Percentiles rank a stretch among this genome's conserved stretches.
Evolutionary conservation across 1,139 yeast species (phyloP).

Genomic region (Protomyces macrosporus): DNA sequence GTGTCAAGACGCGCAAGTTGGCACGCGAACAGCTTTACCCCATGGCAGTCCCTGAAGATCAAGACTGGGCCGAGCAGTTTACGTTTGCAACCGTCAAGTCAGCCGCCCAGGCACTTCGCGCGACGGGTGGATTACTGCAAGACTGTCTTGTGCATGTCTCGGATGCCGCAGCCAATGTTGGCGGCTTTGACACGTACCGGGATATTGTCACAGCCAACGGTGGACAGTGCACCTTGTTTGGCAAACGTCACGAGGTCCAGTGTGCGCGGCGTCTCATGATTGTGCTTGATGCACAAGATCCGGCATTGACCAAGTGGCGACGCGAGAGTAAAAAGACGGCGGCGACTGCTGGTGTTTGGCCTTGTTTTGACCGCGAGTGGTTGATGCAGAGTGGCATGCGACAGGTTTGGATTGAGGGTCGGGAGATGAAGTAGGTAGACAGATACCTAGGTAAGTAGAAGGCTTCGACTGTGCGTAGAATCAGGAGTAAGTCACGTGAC

Average conservation of each 20-base stretch:
- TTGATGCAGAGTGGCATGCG: constrained; percentile 20
- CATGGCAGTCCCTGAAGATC: constrained; percentile 3
- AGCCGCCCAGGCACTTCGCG: constrained; percentile 34
- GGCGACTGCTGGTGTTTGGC: neutral
- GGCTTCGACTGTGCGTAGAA: neutral
- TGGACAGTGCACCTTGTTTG: constrained; percentile 35
- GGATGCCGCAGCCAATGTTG: constrained; percentile 49
- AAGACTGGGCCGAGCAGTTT: constrained; percentile 28
- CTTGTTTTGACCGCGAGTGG: constrained; percentile 18
- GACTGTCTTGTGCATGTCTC: constrained; percentile 55
- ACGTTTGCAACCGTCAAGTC: constrained; percentile 39
- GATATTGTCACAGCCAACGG: constrained; percentile 67
- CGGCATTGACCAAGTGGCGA: neutral
- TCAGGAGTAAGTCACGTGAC: neutral
- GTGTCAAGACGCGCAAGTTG: constrained; percentile 9
- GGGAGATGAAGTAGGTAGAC: neutral
- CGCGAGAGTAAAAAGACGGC: neutral
- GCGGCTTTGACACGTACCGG: constrained; percentile 55
- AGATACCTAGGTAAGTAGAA: neutral
- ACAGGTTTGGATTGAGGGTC: neutral
- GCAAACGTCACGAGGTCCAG: constrained; percentile 2
- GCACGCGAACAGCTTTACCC: constrained; percentile 1
- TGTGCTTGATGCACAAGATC: constrained; percentile 15
- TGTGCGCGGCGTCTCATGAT: neutral
- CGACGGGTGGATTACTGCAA: constrained; percentile 43